These are phyloP conservation scores for Myxozyma nipponensis DNA, from an alignment of 805 yeast genomes.

Conservation along the genomic window DNA sequence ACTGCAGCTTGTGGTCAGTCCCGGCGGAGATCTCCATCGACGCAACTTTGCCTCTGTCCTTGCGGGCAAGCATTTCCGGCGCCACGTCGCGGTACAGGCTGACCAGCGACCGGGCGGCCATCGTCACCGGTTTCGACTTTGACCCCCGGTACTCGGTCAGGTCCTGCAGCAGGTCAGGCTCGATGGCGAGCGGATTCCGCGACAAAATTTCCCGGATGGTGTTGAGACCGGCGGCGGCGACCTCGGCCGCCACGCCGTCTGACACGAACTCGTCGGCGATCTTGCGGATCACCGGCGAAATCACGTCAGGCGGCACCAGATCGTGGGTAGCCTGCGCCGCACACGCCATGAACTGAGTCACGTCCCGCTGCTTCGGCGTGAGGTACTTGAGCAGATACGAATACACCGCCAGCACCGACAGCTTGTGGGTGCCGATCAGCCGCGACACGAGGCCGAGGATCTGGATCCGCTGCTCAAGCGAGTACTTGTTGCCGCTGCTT, in stretches of 20 bases:
- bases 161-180: constrained; percentile 81
- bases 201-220: constrained; percentile 89
- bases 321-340: constrained; percentile 96
- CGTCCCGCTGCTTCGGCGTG: constrained; percentile 91
- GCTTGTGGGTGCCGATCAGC: constrained; percentile 89
- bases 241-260: constrained; percentile 97
- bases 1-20: constrained; percentile 40
- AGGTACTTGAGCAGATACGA: constrained; percentile 83
- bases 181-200: constrained; percentile 93
- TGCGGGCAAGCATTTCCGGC: constrained; percentile 86
- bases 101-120: constrained; percentile 88
- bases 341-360: constrained; percentile 95
- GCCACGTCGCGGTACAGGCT: constrained; percentile 89
- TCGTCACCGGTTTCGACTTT: constrained; percentile 86
- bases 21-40: constrained; percentile 68
- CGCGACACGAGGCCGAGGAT: constrained; percentile 85
- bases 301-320: constrained; percentile 91
- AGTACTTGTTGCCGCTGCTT: constrained; percentile 58
- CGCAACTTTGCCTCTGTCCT: constrained; percentile 92
- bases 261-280: constrained; percentile 96
- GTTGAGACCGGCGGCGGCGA: constrained; percentile 95
- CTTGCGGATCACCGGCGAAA: constrained; percentile 75
- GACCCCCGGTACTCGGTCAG: constrained; percentile 87
- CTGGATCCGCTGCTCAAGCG: constrained; percentile 82
- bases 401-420: constrained; percentile 84